These are phyloP conservation scores for Penicillium expansum DNA, from an alignment of 2,329 filamentous ascomycete genomes.

Conservation along the genomic window DNA sequence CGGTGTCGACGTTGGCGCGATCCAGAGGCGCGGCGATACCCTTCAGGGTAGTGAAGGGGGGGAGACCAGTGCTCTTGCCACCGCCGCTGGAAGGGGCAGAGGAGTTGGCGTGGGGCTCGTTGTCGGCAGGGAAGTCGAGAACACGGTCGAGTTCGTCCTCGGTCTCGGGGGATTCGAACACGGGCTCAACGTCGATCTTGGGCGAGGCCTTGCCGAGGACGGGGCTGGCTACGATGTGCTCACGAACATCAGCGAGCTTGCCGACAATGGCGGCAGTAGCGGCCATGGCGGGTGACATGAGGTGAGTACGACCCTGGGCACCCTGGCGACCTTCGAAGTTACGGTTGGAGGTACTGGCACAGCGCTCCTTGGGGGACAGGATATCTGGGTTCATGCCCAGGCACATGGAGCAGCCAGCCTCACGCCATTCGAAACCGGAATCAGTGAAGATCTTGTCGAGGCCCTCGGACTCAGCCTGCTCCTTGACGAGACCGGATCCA, in stretches of 20 bases:
- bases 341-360: constrained; percentile 91
- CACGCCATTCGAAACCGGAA: constrained; percentile 95
- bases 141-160: constrained; percentile 64
- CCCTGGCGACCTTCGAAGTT: constrained; percentile 98
- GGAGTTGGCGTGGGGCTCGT: constrained; percentile 62
- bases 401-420: constrained; percentile 98
- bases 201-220: constrained; percentile 53
- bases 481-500: constrained; percentile 90
- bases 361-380: constrained; percentile 84
- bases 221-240: constrained; percentile 57
- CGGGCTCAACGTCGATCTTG: constrained; percentile 59
- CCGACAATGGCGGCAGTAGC: constrained; percentile 86
- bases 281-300: constrained; percentile 97
- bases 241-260: constrained; percentile 87
- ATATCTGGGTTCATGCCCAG: constrained; percentile 99
- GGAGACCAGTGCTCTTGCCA: constrained; percentile 62
- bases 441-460: constrained; percentile 89
- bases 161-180: constrained; percentile 57
- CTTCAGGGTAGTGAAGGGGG: constrained; percentile 79
- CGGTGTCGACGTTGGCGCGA: constrained; percentile 91
- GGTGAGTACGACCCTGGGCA: constrained; percentile 82
- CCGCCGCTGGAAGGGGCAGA: constrained; percentile 31
- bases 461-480: constrained; percentile 84
- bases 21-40: constrained; percentile 87
- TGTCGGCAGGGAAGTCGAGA: constrained; percentile 62